Percentiles rank a stretch among this genome's conserved stretches.
Evolutionary conservation across 148 eudicot genomes (phyloP).

Genomic region (Fallopia convolvulus): DNA sequence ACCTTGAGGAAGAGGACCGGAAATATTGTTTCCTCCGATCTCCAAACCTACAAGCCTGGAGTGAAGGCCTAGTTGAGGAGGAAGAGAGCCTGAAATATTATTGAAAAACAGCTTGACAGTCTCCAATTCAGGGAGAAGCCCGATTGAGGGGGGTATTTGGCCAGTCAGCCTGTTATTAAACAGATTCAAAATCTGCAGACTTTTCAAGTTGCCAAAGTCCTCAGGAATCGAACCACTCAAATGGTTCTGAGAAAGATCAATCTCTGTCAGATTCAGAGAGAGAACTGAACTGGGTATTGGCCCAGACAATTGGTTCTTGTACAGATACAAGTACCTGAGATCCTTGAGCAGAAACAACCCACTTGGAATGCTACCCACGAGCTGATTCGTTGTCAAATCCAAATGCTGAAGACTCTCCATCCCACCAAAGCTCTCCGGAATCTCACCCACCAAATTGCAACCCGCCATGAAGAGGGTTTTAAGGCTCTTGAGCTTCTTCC

Average conservation of each 20-base stretch:
- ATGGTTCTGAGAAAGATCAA: constrained; percentile 41
- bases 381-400: constrained; percentile 41
- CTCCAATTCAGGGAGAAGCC: constrained; percentile 27
- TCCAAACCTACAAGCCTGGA: constrained; percentile 50
- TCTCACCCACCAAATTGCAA: constrained; percentile 41
- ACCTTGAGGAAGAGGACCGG: constrained; percentile 53
- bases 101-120: constrained; percentile 33
- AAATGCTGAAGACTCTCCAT: constrained; percentile 35
- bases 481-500: constrained; percentile 25
- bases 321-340: constrained; percentile 36
- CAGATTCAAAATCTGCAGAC: constrained; percentile 30
- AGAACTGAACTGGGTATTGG: constrained; percentile 27
- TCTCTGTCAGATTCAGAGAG: constrained; percentile 24
- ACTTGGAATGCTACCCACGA: constrained; percentile 48
- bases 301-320: constrained; percentile 42
- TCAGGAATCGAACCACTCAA: constrained; percentile 42
- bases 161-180: constrained; percentile 35
- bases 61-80: constrained; percentile 50
- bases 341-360: constrained; percentile 54
- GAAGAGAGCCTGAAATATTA: constrained; percentile 45
- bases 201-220: constrained; percentile 25
- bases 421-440: constrained; percentile 38
- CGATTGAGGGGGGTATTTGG: constrained; percentile 38
- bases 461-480: constrained; percentile 28
- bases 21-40: constrained; percentile 39